Conservation (phyloP, 441 rosid species). For the Theobroma grandiflorum region DNA sequence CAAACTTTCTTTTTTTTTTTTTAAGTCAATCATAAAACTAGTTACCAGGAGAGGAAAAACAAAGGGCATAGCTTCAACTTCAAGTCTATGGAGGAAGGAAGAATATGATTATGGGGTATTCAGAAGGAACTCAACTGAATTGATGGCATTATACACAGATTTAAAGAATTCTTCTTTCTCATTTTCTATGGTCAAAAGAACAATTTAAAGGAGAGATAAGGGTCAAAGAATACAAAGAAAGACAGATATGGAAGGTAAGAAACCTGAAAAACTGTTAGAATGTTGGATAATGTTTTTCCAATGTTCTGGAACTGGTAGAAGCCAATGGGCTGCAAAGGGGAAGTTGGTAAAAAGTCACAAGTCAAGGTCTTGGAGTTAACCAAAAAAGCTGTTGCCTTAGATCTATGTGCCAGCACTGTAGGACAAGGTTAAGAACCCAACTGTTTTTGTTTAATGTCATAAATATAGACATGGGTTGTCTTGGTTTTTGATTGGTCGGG, state of each 20-base stretch:
- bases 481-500: not conserved
- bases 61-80: not conserved
- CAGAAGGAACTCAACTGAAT: not conserved
- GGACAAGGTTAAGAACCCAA: not conserved
- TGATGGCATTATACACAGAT: too few species aligned
- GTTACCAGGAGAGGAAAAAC: not conserved
- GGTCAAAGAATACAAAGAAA: conserved; percentile 13
- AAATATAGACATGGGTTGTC: not conserved
- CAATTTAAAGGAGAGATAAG: conserved; percentile 1
- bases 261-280: not conserved
- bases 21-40: not conserved
- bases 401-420: not conserved
- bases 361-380: not conserved
- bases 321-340: not conserved
- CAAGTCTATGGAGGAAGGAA: not conserved
- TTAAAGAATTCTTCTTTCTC: not conserved
- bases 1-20: not conserved
- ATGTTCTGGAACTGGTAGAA: not conserved
- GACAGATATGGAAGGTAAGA: not conserved
- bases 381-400: not conserved
- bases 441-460: not conserved
- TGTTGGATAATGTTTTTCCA: not conserved
- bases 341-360: too few species aligned
- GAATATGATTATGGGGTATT: not conserved
- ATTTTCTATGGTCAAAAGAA: not conserved